Evolutionary conservation across 2,329 filamentous ascomycete species (phyloP).

Genomic region (Calonectria pseudoturangicola): DNA sequence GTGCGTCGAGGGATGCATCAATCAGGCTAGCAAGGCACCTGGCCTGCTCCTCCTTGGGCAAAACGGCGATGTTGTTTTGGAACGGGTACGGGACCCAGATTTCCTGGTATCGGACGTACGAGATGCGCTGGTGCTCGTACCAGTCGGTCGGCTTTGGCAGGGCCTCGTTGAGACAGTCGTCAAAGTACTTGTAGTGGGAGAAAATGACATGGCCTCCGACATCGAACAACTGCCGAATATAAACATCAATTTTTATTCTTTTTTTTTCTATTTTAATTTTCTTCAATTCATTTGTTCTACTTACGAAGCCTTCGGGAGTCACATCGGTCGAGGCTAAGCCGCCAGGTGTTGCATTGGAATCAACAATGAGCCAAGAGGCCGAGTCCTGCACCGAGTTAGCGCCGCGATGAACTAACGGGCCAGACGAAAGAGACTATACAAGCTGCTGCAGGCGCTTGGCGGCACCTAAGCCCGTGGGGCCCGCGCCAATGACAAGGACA

Average conservation of each 20-base stretch:
- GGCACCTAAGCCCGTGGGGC: conserved; percentile 96
- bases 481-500: conserved; percentile 97
- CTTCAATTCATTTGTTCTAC: conserved; percentile 64
- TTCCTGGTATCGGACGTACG: conserved; percentile 97
- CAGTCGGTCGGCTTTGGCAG: conserved; percentile 95
- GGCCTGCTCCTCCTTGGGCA: conserved; percentile 98
- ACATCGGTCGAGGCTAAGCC: conserved; percentile 96
- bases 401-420: conserved; percentile 53
- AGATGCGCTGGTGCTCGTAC: conserved; percentile 98
- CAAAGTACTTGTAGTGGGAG: conserved; percentile 99
- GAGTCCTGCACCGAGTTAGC: conserved; percentile 76
- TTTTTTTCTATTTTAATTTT: neutral
- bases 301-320: conserved; percentile 96
- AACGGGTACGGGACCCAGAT: conserved; percentile 99
- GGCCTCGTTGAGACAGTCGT: conserved; percentile 98
- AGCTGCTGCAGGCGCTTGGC: conserved; percentile 98
- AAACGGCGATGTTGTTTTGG: conserved; percentile 99
- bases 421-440: conserved; percentile 72
- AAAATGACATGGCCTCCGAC: conserved; percentile 99
- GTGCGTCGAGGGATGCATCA: conserved; percentile 90
- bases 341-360: conserved; percentile 92
- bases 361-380: conserved; percentile 96
- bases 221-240: conserved; percentile 86
- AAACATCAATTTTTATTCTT: conserved; percentile 39
- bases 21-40: conserved; percentile 96